Base-by-base conservation (phyloP, 176 grass and related monocot species). In the Avena sativa region DNA sequence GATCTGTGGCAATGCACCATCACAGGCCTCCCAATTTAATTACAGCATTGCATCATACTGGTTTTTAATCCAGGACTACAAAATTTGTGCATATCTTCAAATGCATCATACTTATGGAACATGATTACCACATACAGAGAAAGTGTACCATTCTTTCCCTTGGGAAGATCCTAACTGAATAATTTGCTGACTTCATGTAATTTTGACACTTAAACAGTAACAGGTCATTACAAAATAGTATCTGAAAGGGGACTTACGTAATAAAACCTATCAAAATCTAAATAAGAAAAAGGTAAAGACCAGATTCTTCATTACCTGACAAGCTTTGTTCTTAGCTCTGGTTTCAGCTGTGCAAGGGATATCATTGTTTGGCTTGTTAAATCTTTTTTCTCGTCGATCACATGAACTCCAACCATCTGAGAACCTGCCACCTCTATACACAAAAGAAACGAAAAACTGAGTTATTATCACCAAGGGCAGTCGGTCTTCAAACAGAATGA, bases 281-380 rank as follows among this genome's bases (percentile, higher is more conserved):
- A 43, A 43, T 43, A 0, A 43, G 2, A 40, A 9, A 70, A 47
- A 65, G 59, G 16, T 71, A 52, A 69, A 12, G 74, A 46, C 26
- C 0, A 76, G 9, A 38, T 2, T 79, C 46, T 70, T 83, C 8
- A 13, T 89, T 87, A 91, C 93, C 86, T 98, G 96, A 71, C 93
- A 91, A 88, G 96, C 92, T 89, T 95, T 98, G 86, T 98, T 98
- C 89, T 98, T 98, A 81, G 96, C 96, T 81, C 96, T 88, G 52
- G 96, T 98, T 94, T 98, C 96, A 91, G 96, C 96, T 80, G 96
- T 98, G 87, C 96, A 94, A n/a, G 96, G 96, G 79, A 98, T 92
- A 81, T 98, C 93, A 89, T 89, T 90, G 81, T 95, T 98, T 82
- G 93, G 88, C 68, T 95, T 98, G 85, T 89, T 89, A 84, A 98